Base-by-base conservation (phyloP, 2,329 filamentous ascomycete species). In the Claviceps sp. region DNA sequence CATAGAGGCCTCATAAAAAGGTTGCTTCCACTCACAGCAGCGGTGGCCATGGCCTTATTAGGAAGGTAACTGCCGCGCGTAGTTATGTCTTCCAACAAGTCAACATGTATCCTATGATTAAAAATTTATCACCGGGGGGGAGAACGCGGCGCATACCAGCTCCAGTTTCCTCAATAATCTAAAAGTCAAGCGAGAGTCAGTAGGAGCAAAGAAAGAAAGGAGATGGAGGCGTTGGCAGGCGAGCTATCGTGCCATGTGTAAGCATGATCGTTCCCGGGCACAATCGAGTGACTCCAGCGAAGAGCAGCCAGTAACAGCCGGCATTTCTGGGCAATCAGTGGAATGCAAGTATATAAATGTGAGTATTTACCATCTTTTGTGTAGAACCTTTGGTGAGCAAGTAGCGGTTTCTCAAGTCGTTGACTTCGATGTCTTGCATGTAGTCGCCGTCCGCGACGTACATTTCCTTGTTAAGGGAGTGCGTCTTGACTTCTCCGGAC, bases 121-220 rank as follows among this genome's bases (percentile, higher is more conserved):
- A 38, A 45, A 55, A 50, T 20, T 44, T 4, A 20, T 18, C 26
- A n/a, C 16, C 50, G 53, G 72, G 74, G 22, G 37, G 53, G 53
- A 52, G 47, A 34, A 34, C 30, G 68, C 48, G 53, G 72, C 76
- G 81, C 90, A 84, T 98, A 98, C 93, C 93, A 79, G 93, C 91
- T 79, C 93, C 93, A 84, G 91, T 97, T 65, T 96, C 88, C 76
- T 96, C 91, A 85, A 95, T 95, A 65, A 98, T 98, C 93, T 98
- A 90, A 64, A 20, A 42, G 86, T 86, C 83, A 93, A 80, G 82
- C 78, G 73, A 78, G 84, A 81, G 90, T 96, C 82, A 97, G 90
- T 88, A 93, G 82, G 82, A 88, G 86, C 81, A 84, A 87, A 81
- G 82, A 11, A 13, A 24, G 26, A 20, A 81, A 84, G 80, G 11